phyloP scores from a whole-genome alignment of 768 basidiomycete species.

The Termitomyces titanicus region DNA sequence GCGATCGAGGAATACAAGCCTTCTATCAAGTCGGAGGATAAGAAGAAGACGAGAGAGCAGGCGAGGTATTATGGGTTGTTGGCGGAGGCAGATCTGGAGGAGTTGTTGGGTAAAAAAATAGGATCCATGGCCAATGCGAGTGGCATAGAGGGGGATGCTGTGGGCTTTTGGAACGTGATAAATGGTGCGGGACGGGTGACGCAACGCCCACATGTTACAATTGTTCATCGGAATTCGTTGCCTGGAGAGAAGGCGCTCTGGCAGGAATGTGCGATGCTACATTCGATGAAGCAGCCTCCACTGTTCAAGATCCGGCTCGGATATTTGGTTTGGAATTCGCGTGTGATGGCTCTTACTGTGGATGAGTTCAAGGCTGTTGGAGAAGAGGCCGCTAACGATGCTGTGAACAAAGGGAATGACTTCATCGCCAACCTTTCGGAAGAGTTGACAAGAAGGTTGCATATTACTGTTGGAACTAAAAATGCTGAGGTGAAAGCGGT shows the following conservation, averaged over 20 bases:
- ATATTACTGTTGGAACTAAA: slow-evolving; percentile 85
- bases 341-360: slow-evolving; percentile 79
- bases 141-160: slow-evolving; percentile 23
- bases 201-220: slow-evolving; percentile 76
- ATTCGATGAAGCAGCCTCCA: slow-evolving; percentile 36
- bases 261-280: slow-evolving; percentile 47
- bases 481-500: slow-evolving; percentile 49
- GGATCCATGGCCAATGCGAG: slow-evolving; percentile 15
- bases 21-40: slow-evolving; percentile 20
- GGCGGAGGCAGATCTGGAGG: slow-evolving; percentile 63
- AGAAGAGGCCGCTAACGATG: slow-evolving; percentile 16
- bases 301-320: slow-evolving; percentile 60
- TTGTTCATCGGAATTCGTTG: slow-evolving; percentile 66
- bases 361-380: slow-evolving; percentile 44
- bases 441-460: slow-evolving; percentile 51
- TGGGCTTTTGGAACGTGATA: slow-evolving; percentile 49
- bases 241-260: slow-evolving; percentile 31
- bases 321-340: slow-evolving; percentile 67
- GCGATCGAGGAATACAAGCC: slow-evolving; percentile 40
- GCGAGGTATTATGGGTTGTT: slow-evolving; percentile 79
- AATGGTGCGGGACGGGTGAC: slow-evolving; percentile 44
- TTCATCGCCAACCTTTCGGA: slow-evolving; percentile 47
- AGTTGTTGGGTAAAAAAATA: slow-evolving; percentile 43
- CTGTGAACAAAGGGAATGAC: slow-evolving; percentile 21
- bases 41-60: slow-evolving; percentile 27